A percentile compares a stretch with the other conserved stretches of the same genome.
phyloP scores from a whole-genome alignment of 1,284 basidiomycete genomes.

The Prillingera fragicola region DNA sequence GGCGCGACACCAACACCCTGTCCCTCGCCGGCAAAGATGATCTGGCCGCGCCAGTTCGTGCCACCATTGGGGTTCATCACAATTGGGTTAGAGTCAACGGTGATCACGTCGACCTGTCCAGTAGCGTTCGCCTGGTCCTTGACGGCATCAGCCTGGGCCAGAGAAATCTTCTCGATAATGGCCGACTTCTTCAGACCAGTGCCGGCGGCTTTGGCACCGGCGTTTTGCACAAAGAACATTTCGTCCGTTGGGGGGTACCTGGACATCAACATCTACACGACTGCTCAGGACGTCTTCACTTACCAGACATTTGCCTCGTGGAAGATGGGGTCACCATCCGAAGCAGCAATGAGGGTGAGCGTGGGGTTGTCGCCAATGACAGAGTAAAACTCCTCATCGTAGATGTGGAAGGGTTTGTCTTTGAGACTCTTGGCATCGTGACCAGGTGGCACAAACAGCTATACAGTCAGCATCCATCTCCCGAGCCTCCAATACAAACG shows the following conservation, averaged over 20 bases:
- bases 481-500: constrained; percentile 7
- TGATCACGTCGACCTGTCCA: constrained; percentile 52
- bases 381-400: constrained; percentile 57
- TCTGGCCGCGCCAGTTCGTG: constrained; percentile 54
- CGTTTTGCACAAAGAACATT: constrained; percentile 54
- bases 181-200: constrained; percentile 51
- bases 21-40: constrained; percentile 65
- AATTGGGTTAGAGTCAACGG: constrained; percentile 50
- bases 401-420: constrained; percentile 57
- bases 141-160: constrained; percentile 47
- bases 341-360: constrained; percentile 54
- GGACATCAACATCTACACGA: neutral
- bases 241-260: constrained; percentile 56
- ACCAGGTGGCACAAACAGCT: constrained; percentile 42
- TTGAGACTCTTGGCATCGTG: constrained; percentile 21
- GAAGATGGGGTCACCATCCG: constrained; percentile 59
- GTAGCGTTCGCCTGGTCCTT: constrained; percentile 44
- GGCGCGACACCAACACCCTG: constrained; percentile 58
- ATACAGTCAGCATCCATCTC: neutral
- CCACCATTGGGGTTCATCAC: constrained; percentile 72
- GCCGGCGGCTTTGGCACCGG: constrained; percentile 48
- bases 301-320: constrained; percentile 67
- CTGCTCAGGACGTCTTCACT: neutral
- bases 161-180: constrained; percentile 50
- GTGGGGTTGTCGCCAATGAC: constrained; percentile 59